Evolutionary conservation across 2,329 filamentous ascomycete species (phyloP).

Genomic region (Monilinia fructigena): DNA sequence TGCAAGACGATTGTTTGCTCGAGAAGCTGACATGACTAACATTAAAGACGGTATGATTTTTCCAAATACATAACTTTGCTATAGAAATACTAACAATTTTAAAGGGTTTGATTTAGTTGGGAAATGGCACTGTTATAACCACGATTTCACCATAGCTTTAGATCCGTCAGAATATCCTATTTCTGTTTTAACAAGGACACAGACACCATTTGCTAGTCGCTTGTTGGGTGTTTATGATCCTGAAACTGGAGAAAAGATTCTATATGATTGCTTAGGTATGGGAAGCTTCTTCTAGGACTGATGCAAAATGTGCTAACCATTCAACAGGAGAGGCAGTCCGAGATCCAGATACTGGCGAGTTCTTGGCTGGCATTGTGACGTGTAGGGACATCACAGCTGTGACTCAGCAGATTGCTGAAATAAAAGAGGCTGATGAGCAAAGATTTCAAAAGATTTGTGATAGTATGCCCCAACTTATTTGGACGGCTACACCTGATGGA

Average conservation of each 20-base stretch:
- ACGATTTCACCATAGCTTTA: constrained; percentile 62
- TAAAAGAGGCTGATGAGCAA: constrained; percentile 68
- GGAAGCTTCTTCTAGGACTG: background rate
- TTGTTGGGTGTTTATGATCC: constrained; percentile 64
- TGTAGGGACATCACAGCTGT: constrained; percentile 66
- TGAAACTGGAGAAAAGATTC: constrained; percentile 50
- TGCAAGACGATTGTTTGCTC: constrained; percentile 50
- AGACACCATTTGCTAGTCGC: constrained; percentile 56
- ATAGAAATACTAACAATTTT: background rate
- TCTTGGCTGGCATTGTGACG: constrained; percentile 66
- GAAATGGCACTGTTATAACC: constrained; percentile 61
- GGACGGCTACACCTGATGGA: constrained; percentile 69
- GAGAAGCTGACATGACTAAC: constrained; percentile 43
- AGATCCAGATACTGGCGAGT: constrained; percentile 67
- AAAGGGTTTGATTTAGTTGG: constrained; percentile 52
- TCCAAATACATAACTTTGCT: background rate
- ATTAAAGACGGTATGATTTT: constrained; percentile 43
- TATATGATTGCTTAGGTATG: constrained; percentile 59
- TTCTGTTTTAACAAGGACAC: constrained; percentile 59
- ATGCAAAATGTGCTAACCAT: background rate
- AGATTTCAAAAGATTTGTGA: constrained; percentile 76
- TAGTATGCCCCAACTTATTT: constrained; percentile 69
- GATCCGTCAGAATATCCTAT: constrained; percentile 65
- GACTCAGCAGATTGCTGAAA: constrained; percentile 65
- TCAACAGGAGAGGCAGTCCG: constrained; percentile 57